A percentile compares a stretch with the other conserved stretches of the same genome.
These are phyloP conservation scores for Penicillium sp. DNA, from an alignment of 2,329 filamentous ascomycete genomes.

Conservation along the genomic window DNA sequence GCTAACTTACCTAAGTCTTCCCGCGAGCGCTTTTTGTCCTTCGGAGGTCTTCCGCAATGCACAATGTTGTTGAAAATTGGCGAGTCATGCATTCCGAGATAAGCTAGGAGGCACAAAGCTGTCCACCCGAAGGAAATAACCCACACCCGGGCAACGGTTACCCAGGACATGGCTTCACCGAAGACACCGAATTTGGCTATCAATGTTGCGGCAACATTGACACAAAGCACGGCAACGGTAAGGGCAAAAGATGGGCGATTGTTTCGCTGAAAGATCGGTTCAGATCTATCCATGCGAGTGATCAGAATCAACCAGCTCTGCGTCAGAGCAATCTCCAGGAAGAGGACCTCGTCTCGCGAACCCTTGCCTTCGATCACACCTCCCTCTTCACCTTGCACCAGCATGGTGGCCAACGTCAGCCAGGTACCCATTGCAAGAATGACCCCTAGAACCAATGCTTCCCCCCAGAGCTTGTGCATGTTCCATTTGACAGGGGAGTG, in stretches of 20 bases:
- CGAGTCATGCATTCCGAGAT: constrained; percentile 75
- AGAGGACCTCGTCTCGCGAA: constrained; percentile 70
- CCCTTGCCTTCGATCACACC: constrained; percentile 88
- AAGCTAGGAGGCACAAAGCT: constrained; percentile 68
- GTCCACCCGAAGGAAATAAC: constrained; percentile 75
- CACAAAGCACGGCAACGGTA: constrained; percentile 64
- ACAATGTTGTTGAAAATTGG: constrained; percentile 81
- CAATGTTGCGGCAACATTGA: constrained; percentile 74
- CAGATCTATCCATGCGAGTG: constrained; percentile 69
- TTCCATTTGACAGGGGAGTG: constrained; percentile 90
- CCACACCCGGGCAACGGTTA: constrained; percentile 81
- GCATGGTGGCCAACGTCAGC: constrained; percentile 82
- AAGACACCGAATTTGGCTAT: constrained; percentile 85
- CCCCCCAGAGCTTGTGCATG: constrained; percentile 85
- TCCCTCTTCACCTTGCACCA: constrained; percentile 56
- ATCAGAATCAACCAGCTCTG: constrained; percentile 98
- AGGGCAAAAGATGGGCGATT: constrained; percentile 82
- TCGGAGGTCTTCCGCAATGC: constrained; percentile 79
- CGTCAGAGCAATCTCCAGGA: constrained; percentile 80
- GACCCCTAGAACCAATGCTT: constrained; percentile 73
- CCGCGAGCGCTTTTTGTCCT: constrained; percentile 68
- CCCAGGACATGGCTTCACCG: constrained; percentile 56
- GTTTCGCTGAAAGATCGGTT: constrained; percentile 66
- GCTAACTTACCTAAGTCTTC: constrained; percentile 74
- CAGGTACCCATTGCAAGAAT: constrained; percentile 76